Base-by-base conservation (phyloP, 2,329 filamentous ascomycete genomes). In the Colletotrichum somersetense region DNA sequence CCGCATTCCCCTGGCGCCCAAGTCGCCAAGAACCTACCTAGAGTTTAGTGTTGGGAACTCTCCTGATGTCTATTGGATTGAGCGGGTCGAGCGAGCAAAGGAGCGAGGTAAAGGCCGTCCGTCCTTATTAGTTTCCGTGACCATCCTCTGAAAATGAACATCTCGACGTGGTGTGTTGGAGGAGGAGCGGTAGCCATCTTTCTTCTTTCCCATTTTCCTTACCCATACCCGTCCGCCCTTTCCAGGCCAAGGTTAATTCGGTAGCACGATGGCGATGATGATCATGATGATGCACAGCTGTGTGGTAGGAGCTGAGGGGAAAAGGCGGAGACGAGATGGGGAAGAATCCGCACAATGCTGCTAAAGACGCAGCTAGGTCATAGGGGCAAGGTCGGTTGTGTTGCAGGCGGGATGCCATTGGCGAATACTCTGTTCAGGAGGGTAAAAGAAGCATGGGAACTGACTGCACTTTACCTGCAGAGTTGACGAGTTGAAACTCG, bases 21-120 rank as follows among this genome's bases (percentile, higher is more conserved):
- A 40, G 52, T 64, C 35, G 62, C 48, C 48, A 64, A 64, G 38
- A 26, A n/a, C n/a, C n/a, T 14, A n/a, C n/a, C n/a, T 14, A 40
- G 55, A 56, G 26, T 56, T 67, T 55, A 61, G 46, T 18, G 7
- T 5, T 23, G 61, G 46, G 64, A 58, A 61, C 61, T 65, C 56
- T 56, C n/a, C 30, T n/a, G 38, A 65, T 5, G 66, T 65, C 33
- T 72, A 61, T 64, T 72, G 50, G 30, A 61, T 56, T 53, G n/a
- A 62, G 33, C 46, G 66, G 70, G 53, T 67, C 52, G 55, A 70
- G 59, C 70, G 66, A 72, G 59, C 44, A 70, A 72, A 69, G 66
- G 46, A 69, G 69, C 69, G 69, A 72, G 59, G 61, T 48, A 63
- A 63, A 46, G 44, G 44, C 69, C 64, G 14, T n/a, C 23, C 6